Percentiles rank a stretch among this genome's conserved stretches.
phyloP scores from a whole-genome alignment of 2,329 filamentous ascomycete species.

The Pestalotiopsis sp. region DNA sequence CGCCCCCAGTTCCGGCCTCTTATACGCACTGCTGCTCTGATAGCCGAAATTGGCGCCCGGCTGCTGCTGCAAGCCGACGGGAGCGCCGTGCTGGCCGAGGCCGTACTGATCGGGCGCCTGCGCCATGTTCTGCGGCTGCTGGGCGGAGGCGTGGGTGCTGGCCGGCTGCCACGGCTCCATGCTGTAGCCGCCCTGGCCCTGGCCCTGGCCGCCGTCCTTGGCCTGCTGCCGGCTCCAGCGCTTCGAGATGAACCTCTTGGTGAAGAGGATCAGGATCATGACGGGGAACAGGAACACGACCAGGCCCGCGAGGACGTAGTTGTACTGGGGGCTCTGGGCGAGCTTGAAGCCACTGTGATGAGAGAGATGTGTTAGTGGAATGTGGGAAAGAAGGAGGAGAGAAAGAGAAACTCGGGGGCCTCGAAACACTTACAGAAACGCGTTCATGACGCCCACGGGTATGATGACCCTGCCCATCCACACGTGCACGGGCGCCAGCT shows the following conservation, averaged over 20 bases:
- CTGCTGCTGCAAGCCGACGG: not conserved
- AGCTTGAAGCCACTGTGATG: conserved; percentile 54
- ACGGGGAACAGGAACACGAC: conserved; percentile 44
- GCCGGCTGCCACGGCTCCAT: conserved; percentile 25
- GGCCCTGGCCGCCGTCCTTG: conserved; percentile 13
- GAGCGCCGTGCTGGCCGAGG: not conserved
- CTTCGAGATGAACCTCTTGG: conserved; percentile 33
- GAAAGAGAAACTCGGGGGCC: too few relatives aligned
- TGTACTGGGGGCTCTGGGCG: conserved; percentile 47
- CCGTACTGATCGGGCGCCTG: not conserved
- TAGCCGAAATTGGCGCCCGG: conserved; percentile 5
- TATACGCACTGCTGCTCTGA: not conserved
- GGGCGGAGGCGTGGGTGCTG: not conserved
- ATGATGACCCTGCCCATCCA: conserved; percentile 58
- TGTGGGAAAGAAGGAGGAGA: not conserved
- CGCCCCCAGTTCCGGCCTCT: not conserved
- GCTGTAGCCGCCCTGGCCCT: conserved; percentile 19
- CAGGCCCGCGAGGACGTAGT: conserved; percentile 48
- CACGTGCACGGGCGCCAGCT: conserved; percentile 53
- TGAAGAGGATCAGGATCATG: conserved; percentile 35
- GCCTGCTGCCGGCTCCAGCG: conserved; percentile 28
- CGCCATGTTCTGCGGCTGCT: not conserved
- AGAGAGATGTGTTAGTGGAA: not conserved
- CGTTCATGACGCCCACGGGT: conserved; percentile 54
- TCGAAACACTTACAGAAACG: conserved; percentile 48